Percentiles rank a stretch among this genome's conserved stretches.
phyloP scores from a whole-genome alignment of 129 eudicot genomes.

The Sambucus nigra region DNA sequence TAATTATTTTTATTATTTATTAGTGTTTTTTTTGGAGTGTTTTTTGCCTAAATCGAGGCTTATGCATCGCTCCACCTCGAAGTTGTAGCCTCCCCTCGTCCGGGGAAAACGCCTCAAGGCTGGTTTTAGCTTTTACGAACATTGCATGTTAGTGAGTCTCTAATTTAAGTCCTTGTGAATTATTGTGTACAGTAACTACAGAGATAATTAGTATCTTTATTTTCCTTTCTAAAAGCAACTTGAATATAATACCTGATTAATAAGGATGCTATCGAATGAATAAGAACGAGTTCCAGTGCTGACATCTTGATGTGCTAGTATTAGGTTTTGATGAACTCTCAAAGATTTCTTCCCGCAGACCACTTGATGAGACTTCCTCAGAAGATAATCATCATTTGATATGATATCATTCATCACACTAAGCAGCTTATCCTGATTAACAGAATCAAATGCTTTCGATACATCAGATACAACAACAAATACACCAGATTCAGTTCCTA shows the following conservation, averaged over 20 bases:
- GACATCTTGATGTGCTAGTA: slow-evolving; percentile 15
- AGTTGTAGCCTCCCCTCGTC: too few species aligned
- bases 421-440: slow-evolving; percentile 72
- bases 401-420: slow-evolving; percentile 52
- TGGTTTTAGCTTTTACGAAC: too few species aligned
- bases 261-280: slow-evolving; percentile 34
- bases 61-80: too few species aligned
- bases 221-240: not conserved
- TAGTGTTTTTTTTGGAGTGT: too few species aligned
- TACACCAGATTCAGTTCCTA: slow-evolving; percentile 23
- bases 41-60: too few species aligned
- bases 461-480: slow-evolving; percentile 84
- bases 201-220: not conserved
- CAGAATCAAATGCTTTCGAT: slow-evolving; percentile 77
- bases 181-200: too few species aligned
- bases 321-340: slow-evolving; percentile 28
- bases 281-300: slow-evolving; percentile 17
- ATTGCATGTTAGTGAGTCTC: too few species aligned
- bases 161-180: too few species aligned
- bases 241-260: slow-evolving; percentile 46
- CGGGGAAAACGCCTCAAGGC: too few species aligned
- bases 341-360: slow-evolving; percentile 30
- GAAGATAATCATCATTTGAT: slow-evolving; percentile 32
- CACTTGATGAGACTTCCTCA: slow-evolving; percentile 38
- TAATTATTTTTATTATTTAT: too few species aligned